These are phyloP conservation scores for Nakazawaea wickerhamii DNA, from an alignment of 805 yeast species.

Conservation along the genomic window DNA sequence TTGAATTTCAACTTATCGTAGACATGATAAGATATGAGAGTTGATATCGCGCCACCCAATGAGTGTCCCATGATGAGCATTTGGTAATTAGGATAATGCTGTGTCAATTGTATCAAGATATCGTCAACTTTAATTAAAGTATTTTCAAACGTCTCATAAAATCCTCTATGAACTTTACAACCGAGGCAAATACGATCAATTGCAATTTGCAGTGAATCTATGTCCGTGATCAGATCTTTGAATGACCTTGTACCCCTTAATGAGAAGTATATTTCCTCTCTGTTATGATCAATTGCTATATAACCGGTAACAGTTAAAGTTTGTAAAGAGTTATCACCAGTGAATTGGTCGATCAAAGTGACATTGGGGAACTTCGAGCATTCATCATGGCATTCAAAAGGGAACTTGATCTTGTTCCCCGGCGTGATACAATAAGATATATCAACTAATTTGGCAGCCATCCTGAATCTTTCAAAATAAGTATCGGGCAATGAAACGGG, in stretches of 20 bases:
- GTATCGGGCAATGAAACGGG: neutral
- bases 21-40: constrained; percentile 31
- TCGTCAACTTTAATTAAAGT: constrained; percentile 25
- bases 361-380: constrained; percentile 34
- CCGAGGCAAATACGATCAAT: constrained; percentile 24
- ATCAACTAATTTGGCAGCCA: constrained; percentile 36
- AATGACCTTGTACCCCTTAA: constrained; percentile 40
- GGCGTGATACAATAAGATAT: constrained; percentile 37
- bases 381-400: constrained; percentile 33
- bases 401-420: constrained; percentile 25
- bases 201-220: constrained; percentile 30
- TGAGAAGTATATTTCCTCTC: constrained; percentile 24
- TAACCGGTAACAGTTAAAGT: constrained; percentile 15
- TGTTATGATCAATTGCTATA: constrained; percentile 15
- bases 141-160: constrained; percentile 25
- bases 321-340: constrained; percentile 23
- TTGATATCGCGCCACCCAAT: constrained; percentile 37
- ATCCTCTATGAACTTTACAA: constrained; percentile 37
- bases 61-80: constrained; percentile 20
- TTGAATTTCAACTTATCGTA: constrained; percentile 30
- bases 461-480: constrained; percentile 1
- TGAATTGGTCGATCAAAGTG: constrained; percentile 32
- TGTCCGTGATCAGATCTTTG: constrained; percentile 33
- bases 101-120: constrained; percentile 20
- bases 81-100: constrained; percentile 17